Evolutionary conservation across 176 grass and related monocot species (phyloP).

Genomic region (Microstegium vimineum): DNA sequence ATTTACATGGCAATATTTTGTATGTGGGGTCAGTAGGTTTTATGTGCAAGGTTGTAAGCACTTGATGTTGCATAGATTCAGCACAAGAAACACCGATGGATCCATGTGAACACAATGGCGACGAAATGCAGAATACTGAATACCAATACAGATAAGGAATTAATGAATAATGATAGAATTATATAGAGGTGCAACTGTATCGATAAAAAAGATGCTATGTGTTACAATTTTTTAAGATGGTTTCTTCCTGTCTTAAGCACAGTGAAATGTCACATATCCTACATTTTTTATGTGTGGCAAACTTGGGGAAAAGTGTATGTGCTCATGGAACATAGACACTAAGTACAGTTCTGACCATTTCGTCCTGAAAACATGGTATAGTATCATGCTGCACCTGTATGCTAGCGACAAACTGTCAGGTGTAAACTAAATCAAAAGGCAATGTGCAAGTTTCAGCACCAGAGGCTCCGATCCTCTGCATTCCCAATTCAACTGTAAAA

Average conservation of each 20-base stretch:
- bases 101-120: neutral
- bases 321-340: neutral
- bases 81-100: neutral
- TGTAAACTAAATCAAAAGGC: neutral
- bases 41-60: constrained; percentile 11
- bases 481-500: constrained; percentile 20
- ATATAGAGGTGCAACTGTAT: neutral
- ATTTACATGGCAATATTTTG: constrained; percentile 17
- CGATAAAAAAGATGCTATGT: neutral
- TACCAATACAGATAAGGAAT: neutral
- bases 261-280: neutral
- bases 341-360: neutral
- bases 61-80: constrained; percentile 11
- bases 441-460: neutral
- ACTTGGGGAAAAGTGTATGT: neutral
- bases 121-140: neutral
- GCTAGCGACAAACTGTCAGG: too few species aligned
- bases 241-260: neutral
- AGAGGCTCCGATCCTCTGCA: constrained; percentile 24
- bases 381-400: neutral
- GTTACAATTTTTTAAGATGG: neutral
- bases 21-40: constrained; percentile 20
- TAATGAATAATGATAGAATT: neutral
- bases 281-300: neutral
- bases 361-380: neutral